phyloP scores from a whole-genome alignment of 2,329 filamentous ascomycete genomes.

The Pleomassaria siparia region DNA sequence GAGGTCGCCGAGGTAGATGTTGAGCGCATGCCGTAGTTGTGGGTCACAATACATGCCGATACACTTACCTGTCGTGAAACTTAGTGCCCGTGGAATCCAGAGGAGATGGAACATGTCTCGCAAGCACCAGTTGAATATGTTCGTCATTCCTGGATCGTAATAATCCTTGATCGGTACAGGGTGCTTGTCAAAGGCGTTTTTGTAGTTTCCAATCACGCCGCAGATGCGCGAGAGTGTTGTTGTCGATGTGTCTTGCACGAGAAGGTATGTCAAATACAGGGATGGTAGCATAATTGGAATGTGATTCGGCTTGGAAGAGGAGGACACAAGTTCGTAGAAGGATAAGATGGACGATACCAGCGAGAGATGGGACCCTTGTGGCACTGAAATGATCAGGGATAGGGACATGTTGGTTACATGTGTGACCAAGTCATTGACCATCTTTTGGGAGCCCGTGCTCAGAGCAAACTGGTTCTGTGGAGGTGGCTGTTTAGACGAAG shows the following conservation, averaged over 20 bases:
- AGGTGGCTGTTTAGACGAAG: conserved; percentile 30
- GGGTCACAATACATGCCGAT: conserved; percentile 55
- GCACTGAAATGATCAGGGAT: conserved; percentile 33
- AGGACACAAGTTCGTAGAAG: conserved; percentile 67
- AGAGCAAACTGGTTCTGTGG: conserved; percentile 43
- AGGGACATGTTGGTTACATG: conserved; percentile 36
- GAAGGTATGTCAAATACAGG: conserved; percentile 66
- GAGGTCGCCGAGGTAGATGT: conserved; percentile 44
- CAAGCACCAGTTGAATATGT: conserved; percentile 77
- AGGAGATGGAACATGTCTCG: conserved; percentile 86
- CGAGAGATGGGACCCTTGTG: conserved; percentile 28
- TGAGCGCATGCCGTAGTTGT: conserved; percentile 48
- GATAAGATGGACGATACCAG: conserved; percentile 60
- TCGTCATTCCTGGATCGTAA: conserved; percentile 38
- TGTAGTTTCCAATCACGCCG: conserved; percentile 70
- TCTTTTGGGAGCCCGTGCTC: conserved; percentile 45
- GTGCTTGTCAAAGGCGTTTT: conserved; percentile 70
- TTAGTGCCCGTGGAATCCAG: conserved; percentile 75
- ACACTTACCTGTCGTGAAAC: conserved; percentile 59
- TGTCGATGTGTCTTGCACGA: conserved; percentile 67
- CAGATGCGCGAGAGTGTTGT: conserved; percentile 69
- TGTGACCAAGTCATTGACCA: conserved; percentile 31
- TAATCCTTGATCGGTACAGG: conserved; percentile 47
- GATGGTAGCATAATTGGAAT: conserved; percentile 71
- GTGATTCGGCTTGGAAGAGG: conserved; percentile 25